Evolutionary conservation across 1,284 basidiomycete species (phyloP), one percentile per base, ranked within the genome.

Genomic region (Leccinum subrobustum): DNA sequence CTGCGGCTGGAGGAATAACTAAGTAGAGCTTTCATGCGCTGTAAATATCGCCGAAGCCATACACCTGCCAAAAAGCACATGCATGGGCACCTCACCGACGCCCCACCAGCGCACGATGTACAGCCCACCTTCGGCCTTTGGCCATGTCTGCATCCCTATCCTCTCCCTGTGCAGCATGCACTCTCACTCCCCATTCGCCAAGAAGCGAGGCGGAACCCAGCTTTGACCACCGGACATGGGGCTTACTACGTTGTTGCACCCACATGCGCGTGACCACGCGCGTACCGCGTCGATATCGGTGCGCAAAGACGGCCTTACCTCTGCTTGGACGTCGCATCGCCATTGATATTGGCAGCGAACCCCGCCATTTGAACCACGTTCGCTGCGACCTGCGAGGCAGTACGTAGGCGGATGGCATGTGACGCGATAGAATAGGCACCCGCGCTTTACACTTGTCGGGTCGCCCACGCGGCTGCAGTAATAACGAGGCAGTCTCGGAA

Each of bases 281-380:
- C 6, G 29, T 6, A 18, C 44, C 50, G 0, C 4, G 37, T 42
- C 51, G 59, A 23, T 48, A 60, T 20, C 53, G 57, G 37, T 69
- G 63, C 7, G 27, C 64, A 52, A 68, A 69, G 31, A 70, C 59
- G 12, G 54, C 37, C 9, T 29, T 56, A 27, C 60, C 69, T 4
- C 29, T 37, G 14, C 8, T 58, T 12, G 18, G 16, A 12, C 35
- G n/a, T n/a, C 48, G 55, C 37, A 29, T 42, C 20, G 29, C 23
- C 35, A 16, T 18, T 12, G 14, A 23, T 23, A 48, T 23, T 3
- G 64, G 67, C 2, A 68, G 29, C 4, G 60, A 65, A 11, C 63
- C 63, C 6, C 67, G 63, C 67, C 67, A 69, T 42, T 70, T 67
- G 37, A 54, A 9, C 67, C 67, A 68, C 18, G 31, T 25, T 31